phyloP scores from a whole-genome alignment of 2,329 filamentous ascomycete genomes.

The Paramyrothecium sp. region DNA sequence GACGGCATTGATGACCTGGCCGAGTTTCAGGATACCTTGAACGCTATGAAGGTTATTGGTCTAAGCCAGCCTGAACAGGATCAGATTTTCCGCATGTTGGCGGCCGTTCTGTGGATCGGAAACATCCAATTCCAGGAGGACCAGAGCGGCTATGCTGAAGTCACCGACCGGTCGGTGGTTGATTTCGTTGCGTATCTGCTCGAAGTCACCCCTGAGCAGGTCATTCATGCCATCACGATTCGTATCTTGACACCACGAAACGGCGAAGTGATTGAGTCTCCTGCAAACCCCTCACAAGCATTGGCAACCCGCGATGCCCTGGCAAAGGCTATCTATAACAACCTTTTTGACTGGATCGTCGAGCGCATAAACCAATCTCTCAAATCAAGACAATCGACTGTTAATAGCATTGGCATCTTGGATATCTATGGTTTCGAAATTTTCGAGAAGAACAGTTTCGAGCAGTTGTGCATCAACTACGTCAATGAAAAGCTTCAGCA shows the following conservation, averaged over 20 bases:
- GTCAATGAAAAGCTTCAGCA: conserved; percentile 99
- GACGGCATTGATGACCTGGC: conserved; percentile 88
- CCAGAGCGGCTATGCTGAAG: conserved; percentile 82
- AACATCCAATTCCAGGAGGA: conserved; percentile 92
- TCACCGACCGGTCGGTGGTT: conserved; percentile 85
- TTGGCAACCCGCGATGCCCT: conserved; percentile 84
- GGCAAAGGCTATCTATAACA: conserved; percentile 94
- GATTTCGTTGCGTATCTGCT: conserved; percentile 93
- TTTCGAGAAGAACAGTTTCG: conserved; percentile 98
- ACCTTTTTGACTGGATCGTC: conserved; percentile 98
- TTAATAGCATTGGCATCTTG: conserved; percentile 90
- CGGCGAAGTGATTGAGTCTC: conserved; percentile 68
- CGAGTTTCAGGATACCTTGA: conserved; percentile 85
- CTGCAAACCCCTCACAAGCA: conserved; percentile 85
- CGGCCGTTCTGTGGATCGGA: conserved; percentile 88
- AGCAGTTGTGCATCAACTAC: conserved; percentile 99
- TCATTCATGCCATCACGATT: conserved; percentile 85
- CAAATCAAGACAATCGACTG: conserved; percentile 70
- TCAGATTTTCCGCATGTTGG: conserved; percentile 92
- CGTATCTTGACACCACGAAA: conserved; percentile 73
- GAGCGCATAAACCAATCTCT: conserved; percentile 86
- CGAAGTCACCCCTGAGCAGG: conserved; percentile 76
- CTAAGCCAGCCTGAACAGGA: conserved; percentile 87
- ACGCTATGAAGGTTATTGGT: conserved; percentile 95
- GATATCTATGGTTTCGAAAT: conserved; percentile 99